Evolutionary conservation across 441 rosid species (phyloP), one percentile per base, ranked within the genome.

Genomic region (Isatis lusitanica): DNA sequence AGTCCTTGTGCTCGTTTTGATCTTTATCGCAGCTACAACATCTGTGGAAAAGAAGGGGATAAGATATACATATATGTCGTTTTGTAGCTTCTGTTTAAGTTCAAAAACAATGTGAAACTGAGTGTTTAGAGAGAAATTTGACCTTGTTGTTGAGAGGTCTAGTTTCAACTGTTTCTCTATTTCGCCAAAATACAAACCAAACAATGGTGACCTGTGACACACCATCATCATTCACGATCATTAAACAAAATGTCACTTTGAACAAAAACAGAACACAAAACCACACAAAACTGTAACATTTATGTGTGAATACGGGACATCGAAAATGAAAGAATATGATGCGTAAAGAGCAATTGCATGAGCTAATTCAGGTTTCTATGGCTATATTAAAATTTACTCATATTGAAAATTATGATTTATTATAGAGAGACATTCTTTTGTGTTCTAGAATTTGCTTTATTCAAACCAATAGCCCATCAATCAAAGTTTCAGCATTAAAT

Each of bases 131-230:
- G 50, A 58, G 57, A 28, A 38, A 66, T 60, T 65, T 28, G 66
- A 90, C 95, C 94, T 93, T 69, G 71, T 72, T 15, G 48, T 66
- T 48, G 82, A 79, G 73, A 75, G 44, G 73, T 82, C 84, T 79
- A 80, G 87, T 69, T 81, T 87, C 56, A 88, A 79, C 68, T 81
- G 89, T 56, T 73, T 82, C 83, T 85, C 87, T 80, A 90, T 75
- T 82, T 87, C 91, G 66, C 79, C 81, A 75, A 93, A 66, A 56
- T 90, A 90, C 75, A 79, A 16, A 79, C 78, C 80, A 73, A 84
- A 89, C 35, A 93, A 62, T 0, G 85, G 85, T 50, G 97, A 88
- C 92, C 98, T 93, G 86, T 79, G 61, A 71, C 57, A 68, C 58
- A n/a, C n/a, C n/a, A 71, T 26, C 38, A 17, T 26, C 30, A 61